Percentiles rank a stretch among this genome's conserved stretches.
These are phyloP conservation scores for Erythrophleum fordii DNA, from an alignment of 306 rosid genomes.

Conservation along the genomic window DNA sequence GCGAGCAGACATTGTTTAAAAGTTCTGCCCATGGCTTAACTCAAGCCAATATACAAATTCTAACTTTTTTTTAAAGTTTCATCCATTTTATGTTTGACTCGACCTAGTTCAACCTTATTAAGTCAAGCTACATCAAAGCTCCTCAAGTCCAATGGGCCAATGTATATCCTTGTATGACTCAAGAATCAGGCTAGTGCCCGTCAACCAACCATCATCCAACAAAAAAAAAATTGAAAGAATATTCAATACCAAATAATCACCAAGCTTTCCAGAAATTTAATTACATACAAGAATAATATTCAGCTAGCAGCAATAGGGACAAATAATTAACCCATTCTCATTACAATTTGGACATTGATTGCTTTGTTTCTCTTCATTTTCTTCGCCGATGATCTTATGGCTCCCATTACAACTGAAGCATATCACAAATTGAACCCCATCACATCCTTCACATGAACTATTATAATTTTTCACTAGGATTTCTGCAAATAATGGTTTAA, in stretches of 20 bases:
- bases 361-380: conserved; percentile 40
- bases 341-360: conserved; percentile 59
- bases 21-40: no score
- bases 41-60: no score
- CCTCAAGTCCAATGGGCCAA: no score
- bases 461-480: conserved; percentile 50
- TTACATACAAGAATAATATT: conserved; percentile 32
- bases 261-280: conserved; percentile 19
- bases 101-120: no score
- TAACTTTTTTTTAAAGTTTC: no score
- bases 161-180: no score
- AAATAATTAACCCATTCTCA: conserved; percentile 85
- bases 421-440: conserved; percentile 71
- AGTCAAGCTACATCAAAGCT: no score
- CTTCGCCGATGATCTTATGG: conserved; percentile 47
- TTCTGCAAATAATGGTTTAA: conserved; percentile 3
- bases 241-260: conserved; percentile 1
- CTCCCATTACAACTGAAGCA: conserved; percentile 87
- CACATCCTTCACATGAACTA: conserved; percentile 76
- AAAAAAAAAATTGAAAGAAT: conserved; percentile 44
- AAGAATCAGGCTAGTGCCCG: not conserved
- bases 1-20: no score
- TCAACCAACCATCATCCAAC: conserved; percentile 11
- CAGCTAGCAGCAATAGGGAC: conserved; percentile 73
- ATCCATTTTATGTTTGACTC: no score